Conservation (phyloP, 1,284 basidiomycete genomes). For the Papiliotrema fonsecae region DNA sequence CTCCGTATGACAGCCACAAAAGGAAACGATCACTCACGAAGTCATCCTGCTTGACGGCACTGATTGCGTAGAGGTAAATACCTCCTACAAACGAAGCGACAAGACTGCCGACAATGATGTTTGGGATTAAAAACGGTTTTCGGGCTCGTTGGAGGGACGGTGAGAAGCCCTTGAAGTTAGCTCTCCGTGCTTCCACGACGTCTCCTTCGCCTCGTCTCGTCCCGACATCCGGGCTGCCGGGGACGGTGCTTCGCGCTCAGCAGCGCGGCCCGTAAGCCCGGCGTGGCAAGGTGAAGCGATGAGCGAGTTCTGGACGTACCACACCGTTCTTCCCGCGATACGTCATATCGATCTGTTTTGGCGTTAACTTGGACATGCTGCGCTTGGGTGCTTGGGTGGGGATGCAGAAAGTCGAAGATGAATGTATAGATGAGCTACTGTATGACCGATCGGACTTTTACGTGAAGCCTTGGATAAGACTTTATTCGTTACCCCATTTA, state of each 20-base stretch:
- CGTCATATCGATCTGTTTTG: not conserved
- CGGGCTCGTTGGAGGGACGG: slow-evolving; percentile 80
- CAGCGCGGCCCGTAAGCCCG: too few species aligned
- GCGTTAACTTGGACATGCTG: not conserved
- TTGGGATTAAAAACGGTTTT: slow-evolving; percentile 71
- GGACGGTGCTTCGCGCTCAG: too few species aligned
- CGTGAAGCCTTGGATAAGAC: too few species aligned
- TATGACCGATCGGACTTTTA: not conserved
- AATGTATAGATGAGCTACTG: not conserved
- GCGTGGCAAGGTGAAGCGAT: not conserved
- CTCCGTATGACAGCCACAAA: too few species aligned
- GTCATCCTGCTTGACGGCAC: slow-evolving; percentile 86
- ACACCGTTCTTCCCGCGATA: not conserved
- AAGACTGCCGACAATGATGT: slow-evolving; percentile 69
- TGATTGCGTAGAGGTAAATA: slow-evolving; percentile 89
- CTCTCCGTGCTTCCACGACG: too few species aligned
- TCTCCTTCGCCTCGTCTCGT: not conserved
- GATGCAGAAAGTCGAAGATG: not conserved
- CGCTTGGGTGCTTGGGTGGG: not conserved
- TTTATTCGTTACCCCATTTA: not conserved
- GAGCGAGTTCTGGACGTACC: not conserved
- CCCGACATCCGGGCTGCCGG: too few species aligned
- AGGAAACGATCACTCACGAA: slow-evolving; percentile 53
- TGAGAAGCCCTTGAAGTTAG: slow-evolving; percentile 63
- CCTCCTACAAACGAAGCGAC: slow-evolving; percentile 73